phyloP scores from a whole-genome alignment of 2,329 filamentous ascomycete species.

The Ascochyta koolunga region DNA sequence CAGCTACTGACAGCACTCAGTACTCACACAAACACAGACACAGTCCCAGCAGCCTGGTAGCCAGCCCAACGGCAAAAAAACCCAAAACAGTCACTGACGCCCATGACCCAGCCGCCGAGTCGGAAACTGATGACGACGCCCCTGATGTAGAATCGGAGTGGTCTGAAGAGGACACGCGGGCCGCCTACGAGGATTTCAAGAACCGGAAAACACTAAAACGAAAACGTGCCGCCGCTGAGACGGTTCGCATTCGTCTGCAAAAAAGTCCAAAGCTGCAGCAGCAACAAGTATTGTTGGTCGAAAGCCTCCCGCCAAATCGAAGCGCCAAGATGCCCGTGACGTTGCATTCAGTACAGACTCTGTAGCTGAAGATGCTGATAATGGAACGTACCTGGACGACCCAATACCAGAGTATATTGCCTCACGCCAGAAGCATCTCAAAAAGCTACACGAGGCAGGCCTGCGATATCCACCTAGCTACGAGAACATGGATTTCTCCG shows the following conservation, averaged over 20 bases:
- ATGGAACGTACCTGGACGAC: slow-evolving; percentile 62
- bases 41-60: slow-evolving; percentile 27
- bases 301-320: slow-evolving; percentile 34
- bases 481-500: slow-evolving; percentile 76
- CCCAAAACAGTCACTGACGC: slow-evolving; percentile 13
- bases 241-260: slow-evolving; percentile 55
- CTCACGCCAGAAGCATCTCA: slow-evolving; percentile 71
- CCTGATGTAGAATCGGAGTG: slow-evolving; percentile 31
- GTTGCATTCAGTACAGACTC: slow-evolving; percentile 30
- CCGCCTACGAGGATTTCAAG: slow-evolving; percentile 69
- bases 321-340: slow-evolving; percentile 13
- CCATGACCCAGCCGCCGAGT: neutral
- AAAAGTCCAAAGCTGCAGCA: slow-evolving; percentile 53
- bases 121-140: slow-evolving; percentile 19
- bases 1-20: slow-evolving; percentile 21
- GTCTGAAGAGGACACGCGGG: slow-evolving; percentile 62
- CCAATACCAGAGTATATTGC: slow-evolving; percentile 75
- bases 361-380: slow-evolving; percentile 50
- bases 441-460: slow-evolving; percentile 70
- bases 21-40: slow-evolving; percentile 34
- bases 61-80: neutral
- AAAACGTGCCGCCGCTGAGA: slow-evolving; percentile 58
- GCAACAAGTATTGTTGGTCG: slow-evolving; percentile 52
- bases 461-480: slow-evolving; percentile 80
- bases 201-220: slow-evolving; percentile 62